Evolutionary conservation across 257 asterid genomes (phyloP).

Genomic region (Solanum virginianum): DNA sequence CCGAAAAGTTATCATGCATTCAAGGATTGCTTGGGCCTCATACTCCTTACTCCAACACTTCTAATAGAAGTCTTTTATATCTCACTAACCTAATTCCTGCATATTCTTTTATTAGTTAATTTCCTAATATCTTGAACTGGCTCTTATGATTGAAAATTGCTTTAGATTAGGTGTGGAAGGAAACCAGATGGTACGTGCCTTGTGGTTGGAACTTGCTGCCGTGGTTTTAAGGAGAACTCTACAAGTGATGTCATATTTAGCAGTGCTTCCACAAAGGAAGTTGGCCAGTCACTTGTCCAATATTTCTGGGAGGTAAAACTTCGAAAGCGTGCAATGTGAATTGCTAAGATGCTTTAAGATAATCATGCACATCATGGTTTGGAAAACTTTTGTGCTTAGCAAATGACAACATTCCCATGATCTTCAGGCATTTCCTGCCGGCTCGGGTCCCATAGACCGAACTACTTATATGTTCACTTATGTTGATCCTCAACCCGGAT

Average conservation of each 20-base stretch:
- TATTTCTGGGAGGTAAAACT: conserved; percentile 90
- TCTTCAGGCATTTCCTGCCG: conserved; percentile 91
- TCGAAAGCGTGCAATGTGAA: background rate
- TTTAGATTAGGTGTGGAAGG: conserved; percentile 79
- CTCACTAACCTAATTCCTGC: background rate
- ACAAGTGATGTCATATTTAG: conserved; percentile 81
- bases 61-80: background rate
- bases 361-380: background rate
- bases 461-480: conserved; percentile 97
- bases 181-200: conserved; percentile 96
- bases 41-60: background rate
- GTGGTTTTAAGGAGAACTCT: conserved; percentile 61
- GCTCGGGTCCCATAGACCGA: conserved; percentile 74
- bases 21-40: background rate
- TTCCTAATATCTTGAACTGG: background rate
- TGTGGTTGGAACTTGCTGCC: conserved; percentile 90
- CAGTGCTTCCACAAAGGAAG: conserved; percentile 56
- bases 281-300: conserved; percentile 65
- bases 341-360: background rate
- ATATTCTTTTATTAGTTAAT: background rate
- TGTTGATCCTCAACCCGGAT: conserved; percentile 70
- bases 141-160: conserved; percentile 13
- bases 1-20: background rate
- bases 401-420: conserved; percentile 3
- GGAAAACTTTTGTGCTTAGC: background rate